Base-by-base conservation (phyloP, 2,329 filamentous ascomycete genomes). In the Arthrobotrys iridis region DNA sequence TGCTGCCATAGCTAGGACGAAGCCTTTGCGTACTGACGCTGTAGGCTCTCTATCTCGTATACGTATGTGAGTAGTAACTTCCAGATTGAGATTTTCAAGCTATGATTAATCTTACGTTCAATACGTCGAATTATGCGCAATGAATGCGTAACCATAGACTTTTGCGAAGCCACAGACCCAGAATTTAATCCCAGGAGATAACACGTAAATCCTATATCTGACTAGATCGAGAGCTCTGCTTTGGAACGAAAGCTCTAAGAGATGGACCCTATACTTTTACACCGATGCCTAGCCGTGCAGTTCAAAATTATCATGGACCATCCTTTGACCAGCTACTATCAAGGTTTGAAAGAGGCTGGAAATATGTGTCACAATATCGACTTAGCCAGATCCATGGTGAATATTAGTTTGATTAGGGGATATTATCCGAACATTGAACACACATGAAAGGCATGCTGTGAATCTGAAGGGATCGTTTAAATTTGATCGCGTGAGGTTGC, bases 311-410 rank as follows among this genome's bases (percentile, higher is more conserved):
- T 50, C 33, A n/a, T n/a, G 13, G 11, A 10, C 30, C 28, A 35
- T 18, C 18, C 4, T 37, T 41, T 40, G 26, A 30, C 11, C 18
- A 35, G 7, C 15, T 4, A 10, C 18, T 26, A 13, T 20, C 24
- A 18, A n/a, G 8, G 11, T 37, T 46, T 46, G 30, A 5, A 22
- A 33, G 40, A 57, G 48, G 50, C 64, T 40, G 20, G 41, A 30
- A 35, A 60, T 46, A 20, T 57, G 66, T 71, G 20, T 35, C 5
- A 71, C 66, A 50, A 40, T 46, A 37, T 41, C 35, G 28, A 71
- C 26, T 13, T 57, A 26, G 15, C 11, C 30, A 41, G 50, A 3
- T 28, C 8, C 4, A 57, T 18, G n/a, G 7, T 11, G 15, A 40
- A 59, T 22, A 58, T 11, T 20, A 15, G 11, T n/a, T n/a, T 15